Percentiles rank a stretch among this genome's conserved stretches.
Conservation (phyloP, 164 flowering plant species). For the Amborella trichopoda region DNA sequence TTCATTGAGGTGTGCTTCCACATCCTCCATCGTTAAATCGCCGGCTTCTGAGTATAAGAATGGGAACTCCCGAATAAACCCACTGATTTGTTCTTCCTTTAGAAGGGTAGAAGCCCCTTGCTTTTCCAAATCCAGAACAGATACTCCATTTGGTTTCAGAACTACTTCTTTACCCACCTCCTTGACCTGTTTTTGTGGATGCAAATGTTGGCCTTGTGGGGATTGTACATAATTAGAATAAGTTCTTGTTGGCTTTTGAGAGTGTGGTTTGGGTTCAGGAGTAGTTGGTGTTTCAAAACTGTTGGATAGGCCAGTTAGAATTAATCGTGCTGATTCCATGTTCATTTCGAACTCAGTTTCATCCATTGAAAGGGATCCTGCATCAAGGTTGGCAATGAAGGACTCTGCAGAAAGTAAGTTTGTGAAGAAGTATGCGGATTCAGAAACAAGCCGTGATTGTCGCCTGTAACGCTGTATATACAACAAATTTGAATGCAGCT, state of each 20-base stretch:
- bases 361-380: constrained; percentile 83
- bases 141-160: constrained; percentile 25
- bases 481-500: constrained; percentile 77
- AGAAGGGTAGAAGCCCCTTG: constrained; percentile 60
- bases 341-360: constrained; percentile 66
- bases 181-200: too few relatives aligned
- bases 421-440: constrained; percentile 83
- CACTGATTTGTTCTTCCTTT: constrained; percentile 41
- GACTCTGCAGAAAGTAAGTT: constrained; percentile 91
- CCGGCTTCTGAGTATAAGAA: constrained; percentile 65
- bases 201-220: too few relatives aligned
- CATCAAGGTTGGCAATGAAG: constrained; percentile 74
- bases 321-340: constrained; percentile 77
- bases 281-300: constrained; percentile 24
- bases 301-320: constrained; percentile 49
- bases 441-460: constrained; percentile 71
- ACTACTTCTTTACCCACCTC: too few relatives aligned
- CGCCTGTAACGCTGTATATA: constrained; percentile 86
- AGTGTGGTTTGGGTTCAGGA: constrained; percentile 21
- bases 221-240: too few relatives aligned
- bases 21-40: constrained; percentile 63
- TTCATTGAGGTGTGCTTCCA: constrained; percentile 56
- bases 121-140: constrained; percentile 70
- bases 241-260: constrained; percentile 15
- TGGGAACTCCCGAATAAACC: constrained; percentile 46